Percentiles rank a stretch among this genome's conserved stretches.
phyloP scores from a whole-genome alignment of 2,329 filamentous ascomycete species.

The Rhexocercosporidium sp. region DNA sequence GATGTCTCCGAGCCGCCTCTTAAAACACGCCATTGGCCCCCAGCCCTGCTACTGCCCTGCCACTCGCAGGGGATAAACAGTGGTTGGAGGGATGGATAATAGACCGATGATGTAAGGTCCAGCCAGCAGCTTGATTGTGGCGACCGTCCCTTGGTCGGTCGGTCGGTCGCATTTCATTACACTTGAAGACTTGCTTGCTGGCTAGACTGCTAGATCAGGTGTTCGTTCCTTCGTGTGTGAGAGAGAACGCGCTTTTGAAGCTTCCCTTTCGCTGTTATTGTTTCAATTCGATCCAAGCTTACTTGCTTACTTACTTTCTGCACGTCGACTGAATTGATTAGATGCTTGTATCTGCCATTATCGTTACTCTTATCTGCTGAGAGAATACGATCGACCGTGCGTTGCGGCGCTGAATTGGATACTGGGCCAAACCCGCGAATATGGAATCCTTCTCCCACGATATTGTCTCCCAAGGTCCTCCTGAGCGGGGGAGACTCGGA shows the following conservation, averaged over 20 bases:
- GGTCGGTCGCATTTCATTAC: neutral
- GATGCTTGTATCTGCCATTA: neutral
- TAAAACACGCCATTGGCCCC: constrained; percentile 17
- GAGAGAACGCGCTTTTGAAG: neutral
- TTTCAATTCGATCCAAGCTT: too few relatives aligned
- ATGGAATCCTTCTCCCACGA: constrained; percentile 12
- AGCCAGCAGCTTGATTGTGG: constrained; percentile 13
- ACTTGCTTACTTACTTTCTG: neutral
- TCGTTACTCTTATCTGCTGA: neutral
- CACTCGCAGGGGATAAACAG: neutral
- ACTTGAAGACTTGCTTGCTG: neutral
- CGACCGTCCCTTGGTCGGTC: neutral
- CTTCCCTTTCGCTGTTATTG: neutral
- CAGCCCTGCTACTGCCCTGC: too few relatives aligned
- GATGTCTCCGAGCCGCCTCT: constrained; percentile 16
- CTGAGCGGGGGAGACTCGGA: constrained; percentile 25
- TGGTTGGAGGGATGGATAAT: constrained; percentile 3
- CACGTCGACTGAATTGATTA: neutral
- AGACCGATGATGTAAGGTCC: constrained; percentile 14
- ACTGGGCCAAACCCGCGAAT: neutral
- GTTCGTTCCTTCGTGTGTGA: too few relatives aligned
- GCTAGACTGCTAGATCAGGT: neutral
- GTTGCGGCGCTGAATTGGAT: neutral
- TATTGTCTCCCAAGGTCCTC: neutral
- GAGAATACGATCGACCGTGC: neutral